These are phyloP conservation scores for Brasilioporus rufonigricans DNA, from an alignment of 768 basidiomycete genomes.

Conservation along the genomic window DNA sequence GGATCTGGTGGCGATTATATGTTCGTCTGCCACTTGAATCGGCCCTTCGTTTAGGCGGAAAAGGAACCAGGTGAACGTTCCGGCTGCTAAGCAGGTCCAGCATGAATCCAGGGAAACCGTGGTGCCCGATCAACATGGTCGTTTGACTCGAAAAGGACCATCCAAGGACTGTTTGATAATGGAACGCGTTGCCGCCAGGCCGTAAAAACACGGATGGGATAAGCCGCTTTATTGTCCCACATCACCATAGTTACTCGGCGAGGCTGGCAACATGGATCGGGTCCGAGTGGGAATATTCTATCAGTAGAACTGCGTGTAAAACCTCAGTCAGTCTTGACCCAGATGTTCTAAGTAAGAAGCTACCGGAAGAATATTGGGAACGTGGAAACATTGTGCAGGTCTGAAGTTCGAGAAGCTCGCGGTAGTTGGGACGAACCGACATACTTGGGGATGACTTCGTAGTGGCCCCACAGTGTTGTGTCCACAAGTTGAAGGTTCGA, in stretches of 20 bases:
- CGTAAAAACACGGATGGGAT: not conserved
- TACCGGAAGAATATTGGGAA: too few species aligned
- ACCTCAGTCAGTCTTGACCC: not conserved
- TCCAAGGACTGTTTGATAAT: not conserved
- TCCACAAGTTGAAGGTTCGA: too few species aligned
- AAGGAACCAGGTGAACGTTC: too few species aligned
- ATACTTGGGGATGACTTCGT: not conserved
- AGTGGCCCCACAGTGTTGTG: not conserved
- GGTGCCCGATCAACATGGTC: not conserved
- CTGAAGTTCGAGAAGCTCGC: not conserved
- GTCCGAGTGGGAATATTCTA: not conserved
- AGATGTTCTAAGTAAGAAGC: not conserved
- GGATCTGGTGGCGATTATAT: not conserved
- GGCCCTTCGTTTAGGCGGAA: not conserved
- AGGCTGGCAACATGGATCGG: not conserved
- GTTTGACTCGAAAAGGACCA: not conserved
- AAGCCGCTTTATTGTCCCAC: not conserved
- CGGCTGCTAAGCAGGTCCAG: too few species aligned
- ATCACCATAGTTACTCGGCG: not conserved
- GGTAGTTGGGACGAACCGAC: not conserved
- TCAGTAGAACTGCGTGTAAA: not conserved
- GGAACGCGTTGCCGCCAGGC: too few species aligned
- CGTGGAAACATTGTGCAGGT: not conserved
- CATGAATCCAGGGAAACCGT: not conserved
- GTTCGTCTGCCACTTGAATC: not conserved